phyloP scores from a whole-genome alignment of 2,329 filamentous ascomycete species.

The Lachnellula arida region DNA sequence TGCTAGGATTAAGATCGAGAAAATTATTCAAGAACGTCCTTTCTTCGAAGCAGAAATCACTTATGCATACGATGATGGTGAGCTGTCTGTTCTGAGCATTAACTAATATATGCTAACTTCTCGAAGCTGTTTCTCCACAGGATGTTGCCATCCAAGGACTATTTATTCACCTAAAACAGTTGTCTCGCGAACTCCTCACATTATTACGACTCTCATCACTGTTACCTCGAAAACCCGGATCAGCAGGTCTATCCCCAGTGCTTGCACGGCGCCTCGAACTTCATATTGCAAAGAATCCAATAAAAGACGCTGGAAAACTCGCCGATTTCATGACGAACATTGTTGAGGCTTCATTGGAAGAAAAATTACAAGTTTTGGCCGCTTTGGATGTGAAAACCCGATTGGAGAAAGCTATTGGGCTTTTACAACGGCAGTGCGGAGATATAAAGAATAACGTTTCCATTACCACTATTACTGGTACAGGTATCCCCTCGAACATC shows the following conservation, averaged over 20 bases:
- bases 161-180: slow-evolving; percentile 76
- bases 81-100: slow-evolving; percentile 19
- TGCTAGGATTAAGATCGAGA: slow-evolving; percentile 69
- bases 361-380: slow-evolving; percentile 84
- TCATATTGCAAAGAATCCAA: slow-evolving; percentile 77
- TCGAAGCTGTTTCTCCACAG: slow-evolving; percentile 34
- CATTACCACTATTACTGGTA: slow-evolving; percentile 71
- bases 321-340: slow-evolving; percentile 98
- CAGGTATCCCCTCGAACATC: slow-evolving; percentile 55
- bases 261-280: slow-evolving; percentile 81
- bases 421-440: slow-evolving; percentile 76
- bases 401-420: slow-evolving; percentile 74
- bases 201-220: slow-evolving; percentile 80
- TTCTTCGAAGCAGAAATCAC: slow-evolving; percentile 81
- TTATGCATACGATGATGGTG: slow-evolving; percentile 66
- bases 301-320: slow-evolving; percentile 76
- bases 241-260: slow-evolving; percentile 70
- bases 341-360: slow-evolving; percentile 80
- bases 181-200: slow-evolving; percentile 81
- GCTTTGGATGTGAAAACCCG: slow-evolving; percentile 73
- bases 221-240: slow-evolving; percentile 63
- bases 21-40: slow-evolving; percentile 69
- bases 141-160: slow-evolving; percentile 63
- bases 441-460: slow-evolving; percentile 84
- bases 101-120: slow-evolving; percentile 14